Conservation (phyloP, 345 rosid species). For the Gossypium australe region DNA sequence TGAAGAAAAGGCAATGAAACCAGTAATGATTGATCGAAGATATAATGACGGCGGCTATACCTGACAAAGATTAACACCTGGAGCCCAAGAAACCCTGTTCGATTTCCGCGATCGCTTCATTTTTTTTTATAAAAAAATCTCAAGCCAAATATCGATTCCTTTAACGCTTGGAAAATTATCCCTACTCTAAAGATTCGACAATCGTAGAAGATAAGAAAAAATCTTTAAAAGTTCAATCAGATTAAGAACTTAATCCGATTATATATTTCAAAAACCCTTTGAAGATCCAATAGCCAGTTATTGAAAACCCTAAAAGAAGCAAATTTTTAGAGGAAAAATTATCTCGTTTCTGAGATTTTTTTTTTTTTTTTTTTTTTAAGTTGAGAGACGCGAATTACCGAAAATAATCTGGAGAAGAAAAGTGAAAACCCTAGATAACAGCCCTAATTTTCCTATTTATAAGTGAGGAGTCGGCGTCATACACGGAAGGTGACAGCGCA, state of each 20-base stretch:
- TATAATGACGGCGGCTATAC: constrained; percentile 22
- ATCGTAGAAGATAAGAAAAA: neutral
- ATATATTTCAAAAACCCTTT: neutral
- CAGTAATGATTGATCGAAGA: neutral
- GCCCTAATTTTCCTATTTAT: neutral
- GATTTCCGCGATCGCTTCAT: constrained; percentile 53
- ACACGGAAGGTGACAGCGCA: neutral
- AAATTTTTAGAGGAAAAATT: neutral
- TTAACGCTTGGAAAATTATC: constrained; percentile 7
- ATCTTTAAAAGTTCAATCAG: neutral
- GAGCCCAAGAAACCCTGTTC: constrained; percentile 54
- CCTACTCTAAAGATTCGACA: neutral
- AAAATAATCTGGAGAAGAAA: neutral
- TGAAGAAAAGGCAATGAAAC: neutral
- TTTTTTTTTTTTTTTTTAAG: neutral
- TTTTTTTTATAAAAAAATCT: neutral
- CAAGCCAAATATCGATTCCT: constrained; percentile 10
- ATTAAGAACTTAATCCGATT: constrained; percentile 4
- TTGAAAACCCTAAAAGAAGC: neutral
- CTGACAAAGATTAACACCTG: constrained; percentile 52
- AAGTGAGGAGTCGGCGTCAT: neutral
- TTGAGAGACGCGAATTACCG: neutral
- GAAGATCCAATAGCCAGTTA: neutral
- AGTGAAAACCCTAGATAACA: neutral
- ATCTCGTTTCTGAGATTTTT: neutral